phyloP scores from a whole-genome alignment of 805 yeast genomes.

The Priceomyces fermenticarens region DNA sequence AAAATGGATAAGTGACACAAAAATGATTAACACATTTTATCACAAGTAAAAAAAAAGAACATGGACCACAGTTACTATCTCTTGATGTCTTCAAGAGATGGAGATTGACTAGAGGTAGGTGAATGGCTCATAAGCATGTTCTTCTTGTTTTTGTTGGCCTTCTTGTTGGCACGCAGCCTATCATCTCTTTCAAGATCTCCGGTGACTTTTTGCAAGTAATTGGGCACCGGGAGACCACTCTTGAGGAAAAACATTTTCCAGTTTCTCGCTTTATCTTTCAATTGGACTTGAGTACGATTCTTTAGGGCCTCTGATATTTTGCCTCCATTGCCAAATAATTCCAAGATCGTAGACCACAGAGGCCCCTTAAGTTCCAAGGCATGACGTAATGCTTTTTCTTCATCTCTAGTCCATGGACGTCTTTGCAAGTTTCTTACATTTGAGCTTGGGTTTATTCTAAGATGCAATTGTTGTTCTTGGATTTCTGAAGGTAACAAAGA shows the following conservation, averaged over 20 bases:
- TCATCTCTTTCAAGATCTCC: slow-evolving; percentile 71
- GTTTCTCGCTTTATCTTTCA: slow-evolving; percentile 94
- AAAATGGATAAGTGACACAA: slow-evolving; percentile 5
- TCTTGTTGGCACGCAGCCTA: slow-evolving; percentile 32
- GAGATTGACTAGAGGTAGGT: slow-evolving; percentile 33
- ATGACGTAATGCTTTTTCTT: slow-evolving; percentile 77
- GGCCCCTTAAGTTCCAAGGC: slow-evolving; percentile 88
- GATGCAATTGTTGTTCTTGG: slow-evolving; percentile 40
- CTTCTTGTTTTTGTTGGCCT: slow-evolving; percentile 25
- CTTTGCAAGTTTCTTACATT: slow-evolving; percentile 35
- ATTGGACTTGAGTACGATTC: slow-evolving; percentile 85
- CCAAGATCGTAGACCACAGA: slow-evolving; percentile 88
- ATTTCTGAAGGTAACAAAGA: slow-evolving; percentile 42
- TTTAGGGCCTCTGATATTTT: slow-evolving; percentile 76
- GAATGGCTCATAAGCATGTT: slow-evolving; percentile 18
- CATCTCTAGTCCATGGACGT: slow-evolving; percentile 83
- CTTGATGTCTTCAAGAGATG: slow-evolving; percentile 6
- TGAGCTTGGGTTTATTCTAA: slow-evolving; percentile 31
- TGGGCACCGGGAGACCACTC: slow-evolving; percentile 73
- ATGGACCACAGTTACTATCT: not conserved
- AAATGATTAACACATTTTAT: slow-evolving; percentile 7
- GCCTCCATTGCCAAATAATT: slow-evolving; percentile 94
- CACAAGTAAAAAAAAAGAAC: not conserved
- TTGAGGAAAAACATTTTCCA: slow-evolving; percentile 87
- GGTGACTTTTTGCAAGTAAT: slow-evolving; percentile 76